Evolutionary conservation across 139 green algal genomes (phyloP).

Genomic region (Micromonas pusilla): DNA sequence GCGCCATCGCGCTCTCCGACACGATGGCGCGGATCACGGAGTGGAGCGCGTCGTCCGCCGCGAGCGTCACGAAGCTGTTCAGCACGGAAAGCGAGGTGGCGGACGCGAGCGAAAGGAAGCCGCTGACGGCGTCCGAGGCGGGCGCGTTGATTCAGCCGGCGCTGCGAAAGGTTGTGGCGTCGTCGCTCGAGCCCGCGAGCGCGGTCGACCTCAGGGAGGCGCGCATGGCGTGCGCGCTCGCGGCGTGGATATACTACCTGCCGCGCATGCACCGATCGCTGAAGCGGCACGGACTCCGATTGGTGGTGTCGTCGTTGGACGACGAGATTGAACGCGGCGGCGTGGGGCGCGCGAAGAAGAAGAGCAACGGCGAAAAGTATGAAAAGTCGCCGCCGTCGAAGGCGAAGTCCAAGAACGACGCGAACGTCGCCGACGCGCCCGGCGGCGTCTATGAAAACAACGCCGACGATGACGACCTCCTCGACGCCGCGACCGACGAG

Average conservation of each 20-base stretch:
- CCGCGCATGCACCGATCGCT: neutral
- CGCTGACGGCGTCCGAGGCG: neutral
- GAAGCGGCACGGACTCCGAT: neutral
- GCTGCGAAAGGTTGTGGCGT: slow-evolving; percentile 2
- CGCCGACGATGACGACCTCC: neutral
- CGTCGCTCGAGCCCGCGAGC: neutral
- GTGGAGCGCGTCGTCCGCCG: neutral
- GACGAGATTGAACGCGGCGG: neutral
- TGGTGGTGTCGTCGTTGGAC: slow-evolving; percentile 14
- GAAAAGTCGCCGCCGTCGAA: neutral
- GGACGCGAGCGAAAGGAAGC: neutral
- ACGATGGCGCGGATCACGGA: neutral
- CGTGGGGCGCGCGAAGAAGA: too few species aligned
- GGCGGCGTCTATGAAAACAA: too few species aligned
- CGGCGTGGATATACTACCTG: slow-evolving; percentile 18
- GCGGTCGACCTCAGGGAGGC: neutral
- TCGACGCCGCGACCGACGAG: neutral
- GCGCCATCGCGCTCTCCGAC: neutral
- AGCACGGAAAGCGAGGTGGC: neutral
- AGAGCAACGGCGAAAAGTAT: too few species aligned
- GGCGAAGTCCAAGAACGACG: neutral
- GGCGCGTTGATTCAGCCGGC: neutral
- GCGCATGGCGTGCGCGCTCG: neutral
- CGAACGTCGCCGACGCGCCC: neutral
- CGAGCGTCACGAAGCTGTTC: neutral